Evolutionary conservation across 2,329 filamentous ascomycete species (phyloP).

Genomic region (Colletotrichum eremochloae): DNA sequence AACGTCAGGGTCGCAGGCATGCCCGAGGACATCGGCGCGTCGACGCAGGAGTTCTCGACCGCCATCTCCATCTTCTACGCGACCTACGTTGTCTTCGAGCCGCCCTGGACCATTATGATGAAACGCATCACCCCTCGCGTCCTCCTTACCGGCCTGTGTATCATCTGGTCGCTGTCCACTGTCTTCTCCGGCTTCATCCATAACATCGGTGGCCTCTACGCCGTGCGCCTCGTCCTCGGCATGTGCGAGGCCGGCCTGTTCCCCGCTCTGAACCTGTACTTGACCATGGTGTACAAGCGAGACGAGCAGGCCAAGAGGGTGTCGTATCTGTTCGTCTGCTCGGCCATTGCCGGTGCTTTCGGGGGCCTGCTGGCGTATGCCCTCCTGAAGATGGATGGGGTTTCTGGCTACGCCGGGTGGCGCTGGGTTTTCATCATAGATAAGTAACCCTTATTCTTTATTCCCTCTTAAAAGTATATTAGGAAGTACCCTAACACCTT

Average conservation of each 20-base stretch:
- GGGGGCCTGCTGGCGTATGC: conserved; percentile 62
- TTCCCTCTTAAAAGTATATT: no score
- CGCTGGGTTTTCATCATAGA: conserved; percentile 66
- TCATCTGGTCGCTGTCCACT: conserved; percentile 63
- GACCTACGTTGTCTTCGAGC: conserved; percentile 62
- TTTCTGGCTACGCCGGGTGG: conserved; percentile 56
- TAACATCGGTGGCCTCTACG: conserved; percentile 58
- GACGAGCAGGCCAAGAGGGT: conserved; percentile 47
- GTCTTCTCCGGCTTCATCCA: conserved; percentile 62
- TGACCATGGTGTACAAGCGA: conserved; percentile 56
- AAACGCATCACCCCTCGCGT: conserved; percentile 51
- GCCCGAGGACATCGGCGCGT: conserved; percentile 58
- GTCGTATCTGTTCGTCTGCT: conserved; percentile 61
- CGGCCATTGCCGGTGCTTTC: conserved; percentile 62
- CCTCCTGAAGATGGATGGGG: conserved; percentile 57
- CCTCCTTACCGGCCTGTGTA: conserved; percentile 46
- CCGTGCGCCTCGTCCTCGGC: conserved; percentile 61
- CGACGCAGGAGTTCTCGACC: conserved; percentile 57
- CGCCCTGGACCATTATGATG: conserved; percentile 50
- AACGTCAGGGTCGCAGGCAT: conserved; percentile 63
- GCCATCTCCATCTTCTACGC: conserved; percentile 61
- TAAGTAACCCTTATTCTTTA: no score
- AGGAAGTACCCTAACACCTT: no score
- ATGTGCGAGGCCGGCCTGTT: conserved; percentile 64
- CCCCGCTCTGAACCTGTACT: conserved; percentile 57